Evolutionary conservation across 208 protist species (phyloP).

Genomic region (Acanthamoeba sp.): DNA sequence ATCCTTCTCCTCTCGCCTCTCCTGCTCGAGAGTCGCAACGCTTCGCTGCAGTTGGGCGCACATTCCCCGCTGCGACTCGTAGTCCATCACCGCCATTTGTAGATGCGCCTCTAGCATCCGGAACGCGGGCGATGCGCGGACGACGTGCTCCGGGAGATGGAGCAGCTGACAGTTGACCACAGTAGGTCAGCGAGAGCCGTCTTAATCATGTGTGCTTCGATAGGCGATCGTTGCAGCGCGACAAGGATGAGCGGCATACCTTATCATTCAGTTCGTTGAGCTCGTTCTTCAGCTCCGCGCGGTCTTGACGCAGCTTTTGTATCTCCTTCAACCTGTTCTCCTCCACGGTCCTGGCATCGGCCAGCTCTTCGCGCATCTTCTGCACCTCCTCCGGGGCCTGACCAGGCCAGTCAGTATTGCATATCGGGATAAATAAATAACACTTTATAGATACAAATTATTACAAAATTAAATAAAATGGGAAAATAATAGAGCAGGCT

Average conservation of each 20-base stretch:
- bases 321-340: constrained; percentile 69
- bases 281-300: constrained; percentile 38
- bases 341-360: constrained; percentile 8
- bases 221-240: too few relatives aligned
- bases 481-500: not conserved
- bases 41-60: constrained; percentile 59
- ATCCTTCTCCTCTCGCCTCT: constrained; percentile 61
- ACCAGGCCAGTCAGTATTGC: too few relatives aligned
- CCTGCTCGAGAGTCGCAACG: not conserved
- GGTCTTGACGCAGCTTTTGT: constrained; percentile 58
- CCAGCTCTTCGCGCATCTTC: constrained; percentile 33
- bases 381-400: constrained; percentile 25
- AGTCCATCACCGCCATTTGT: constrained; percentile 67
- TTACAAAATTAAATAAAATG: too few relatives aligned
- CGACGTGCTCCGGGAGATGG: constrained; percentile 11
- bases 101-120: not conserved
- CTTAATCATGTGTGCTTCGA: not conserved
- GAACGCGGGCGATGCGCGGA: constrained; percentile 15
- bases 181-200: not conserved
- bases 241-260: not conserved
- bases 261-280: not conserved
- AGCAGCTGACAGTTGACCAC: not conserved
- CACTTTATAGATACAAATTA: too few relatives aligned
- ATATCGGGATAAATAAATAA: too few relatives aligned
- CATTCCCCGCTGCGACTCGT: constrained; percentile 30